Base-by-base conservation (phyloP, 306 rosid species). In the Pyrus bretschneideri region DNA sequence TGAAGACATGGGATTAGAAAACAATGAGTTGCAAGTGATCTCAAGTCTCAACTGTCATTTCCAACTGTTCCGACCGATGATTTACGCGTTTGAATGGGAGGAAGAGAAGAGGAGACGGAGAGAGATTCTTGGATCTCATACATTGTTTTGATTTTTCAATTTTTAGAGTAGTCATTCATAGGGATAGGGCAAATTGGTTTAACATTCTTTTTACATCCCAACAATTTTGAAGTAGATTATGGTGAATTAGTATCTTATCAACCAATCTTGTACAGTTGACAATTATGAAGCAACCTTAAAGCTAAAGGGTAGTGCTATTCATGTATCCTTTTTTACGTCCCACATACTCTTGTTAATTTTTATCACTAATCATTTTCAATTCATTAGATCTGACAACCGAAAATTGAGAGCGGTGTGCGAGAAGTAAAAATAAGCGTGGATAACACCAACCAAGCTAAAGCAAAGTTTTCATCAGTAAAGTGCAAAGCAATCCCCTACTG, bases 1-100 rank as follows among this genome's bases (percentile, higher is more conserved):
- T 90, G 83, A 91, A 22, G 46, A 74, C 44, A 45, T 18, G 42
- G 49, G 57, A 25, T 72, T 31, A 57, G 35, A 29, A 63, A 63
- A 35, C 11, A 15, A 66, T 66, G 54, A 42, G 11, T 65, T n/a
- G 21, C 69, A 59, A 73, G 57, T 40, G 27, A 44, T 74, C 58
- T 27, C 77, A 59, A 45, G 27, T 60, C 42, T 25, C 60, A 21
- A 29, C 10, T 46, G 6, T 27, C 67, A 59, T 19, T 45, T 74
- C 27, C 31, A 29, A 44, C 21, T 42, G 22, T 33, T 59, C 52
- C n/a, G 9, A 62, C 44, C n/a, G 60, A 58, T 22, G 18, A 38
- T 57, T 57, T 58, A 40, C 18, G 27, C 6, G 14, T 27, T 23
- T 35, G 59, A 38, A 73, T 73, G 31, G 58, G 25, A 9, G 77